These are phyloP conservation scores for Ganoderma multipileum DNA, from an alignment of 1,284 basidiomycete species.

Conservation along the genomic window DNA sequence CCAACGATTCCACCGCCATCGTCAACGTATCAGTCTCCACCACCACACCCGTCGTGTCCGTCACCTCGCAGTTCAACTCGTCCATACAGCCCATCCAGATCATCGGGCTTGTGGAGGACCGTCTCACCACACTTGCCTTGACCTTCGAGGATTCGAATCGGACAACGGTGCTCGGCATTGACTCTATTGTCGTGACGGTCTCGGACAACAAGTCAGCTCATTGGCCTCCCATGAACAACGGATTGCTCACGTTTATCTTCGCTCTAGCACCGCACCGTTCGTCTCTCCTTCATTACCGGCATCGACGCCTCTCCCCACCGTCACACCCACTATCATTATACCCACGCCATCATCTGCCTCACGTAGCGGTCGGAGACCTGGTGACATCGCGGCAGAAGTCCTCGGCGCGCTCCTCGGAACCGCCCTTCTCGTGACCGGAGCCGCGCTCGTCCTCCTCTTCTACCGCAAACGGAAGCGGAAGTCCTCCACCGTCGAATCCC, in stretches of 20 bases:
- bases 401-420: conserved; percentile 33
- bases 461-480: conserved; percentile 25
- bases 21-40: conserved; percentile 41
- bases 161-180: conserved; percentile 36
- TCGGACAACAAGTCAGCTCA: conserved; percentile 32
- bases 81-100: conserved; percentile 37
- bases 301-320: conserved; percentile 28
- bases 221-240: too few relatives aligned
- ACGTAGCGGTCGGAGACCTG: conserved; percentile 23
- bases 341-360: conserved; percentile 12
- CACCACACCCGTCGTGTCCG: conserved; percentile 36
- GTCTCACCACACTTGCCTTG: conserved; percentile 37
- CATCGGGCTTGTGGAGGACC: conserved; percentile 35
- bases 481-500: not conserved
- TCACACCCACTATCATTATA: conserved; percentile 28
- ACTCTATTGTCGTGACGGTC: conserved; percentile 34
- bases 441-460: conserved; percentile 14
- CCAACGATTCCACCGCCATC: conserved; percentile 36
- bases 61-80: conserved; percentile 37
- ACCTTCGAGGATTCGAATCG: conserved; percentile 34
- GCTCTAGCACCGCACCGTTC: conserved; percentile 31
- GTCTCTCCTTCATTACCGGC: conserved; percentile 30
- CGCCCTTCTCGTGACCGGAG: conserved; percentile 18
- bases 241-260: not conserved
- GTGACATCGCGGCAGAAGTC: conserved; percentile 34